Conservation (phyloP, 768 basidiomycete species). For the Sporobolomyces roseus region DNA sequence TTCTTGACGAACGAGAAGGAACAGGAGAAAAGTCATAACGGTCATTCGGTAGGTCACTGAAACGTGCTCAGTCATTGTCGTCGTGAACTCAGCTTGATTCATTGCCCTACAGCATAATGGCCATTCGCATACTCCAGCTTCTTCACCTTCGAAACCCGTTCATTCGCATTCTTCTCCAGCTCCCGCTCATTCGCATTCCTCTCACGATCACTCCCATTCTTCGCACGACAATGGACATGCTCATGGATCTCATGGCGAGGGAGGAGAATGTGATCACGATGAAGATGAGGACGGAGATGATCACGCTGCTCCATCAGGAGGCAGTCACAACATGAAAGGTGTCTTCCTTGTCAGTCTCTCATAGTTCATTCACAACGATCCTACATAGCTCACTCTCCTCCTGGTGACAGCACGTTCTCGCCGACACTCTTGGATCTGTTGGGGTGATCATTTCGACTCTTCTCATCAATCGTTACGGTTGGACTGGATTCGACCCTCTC, state of each 20-base stretch:
- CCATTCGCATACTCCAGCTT: conserved; percentile 9
- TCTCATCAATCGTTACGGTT: conserved; percentile 90
- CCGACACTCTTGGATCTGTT: conserved; percentile 92
- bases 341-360: conserved; percentile 58
- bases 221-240: conserved; percentile 47
- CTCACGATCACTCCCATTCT: neutral
- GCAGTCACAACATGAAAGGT: conserved; percentile 98
- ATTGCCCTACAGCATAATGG: conserved; percentile 5
- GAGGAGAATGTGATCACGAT: conserved; percentile 36
- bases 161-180: conserved; percentile 25
- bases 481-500: conserved; percentile 98
- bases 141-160: conserved; percentile 6
- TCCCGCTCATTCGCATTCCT: neutral
- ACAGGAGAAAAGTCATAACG: conserved; percentile 13
- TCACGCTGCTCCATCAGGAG: conserved; percentile 50
- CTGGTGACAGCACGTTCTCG: conserved; percentile 72
- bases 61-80: too few species aligned
- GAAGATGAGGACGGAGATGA: conserved; percentile 37
- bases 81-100: too few species aligned
- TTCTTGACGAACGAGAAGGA: conserved; percentile 27
- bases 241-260: conserved; percentile 46
- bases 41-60: conserved; percentile 22
- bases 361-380: neutral
- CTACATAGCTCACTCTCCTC: too few species aligned
- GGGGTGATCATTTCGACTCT: conserved; percentile 97